phyloP scores from a whole-genome alignment of 1,139 yeast species.

The Pichia sp. region DNA sequence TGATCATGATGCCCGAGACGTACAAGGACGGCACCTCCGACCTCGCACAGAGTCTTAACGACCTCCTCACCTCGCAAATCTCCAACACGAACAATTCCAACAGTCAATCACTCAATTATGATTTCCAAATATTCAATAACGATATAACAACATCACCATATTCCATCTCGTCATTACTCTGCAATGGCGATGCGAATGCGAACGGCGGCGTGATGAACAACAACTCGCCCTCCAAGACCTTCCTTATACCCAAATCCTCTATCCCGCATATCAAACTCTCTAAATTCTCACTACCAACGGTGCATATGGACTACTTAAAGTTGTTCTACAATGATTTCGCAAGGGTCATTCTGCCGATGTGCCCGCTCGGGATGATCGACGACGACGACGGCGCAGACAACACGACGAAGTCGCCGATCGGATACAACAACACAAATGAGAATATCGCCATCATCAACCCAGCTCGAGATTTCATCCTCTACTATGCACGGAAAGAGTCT shows the following conservation, averaged over 20 bases:
- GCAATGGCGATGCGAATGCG: neutral
- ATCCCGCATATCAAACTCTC: constrained; percentile 3
- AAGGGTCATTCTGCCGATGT: constrained; percentile 59
- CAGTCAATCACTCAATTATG: neutral
- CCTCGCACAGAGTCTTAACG: constrained; percentile 44
- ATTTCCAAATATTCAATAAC: neutral
- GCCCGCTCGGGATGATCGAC: constrained; percentile 33
- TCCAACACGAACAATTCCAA: neutral
- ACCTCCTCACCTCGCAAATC: constrained; percentile 36
- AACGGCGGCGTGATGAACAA: no score
- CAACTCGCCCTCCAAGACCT: neutral
- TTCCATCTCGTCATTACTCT: constrained; percentile 1
- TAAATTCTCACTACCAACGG: constrained; percentile 37
- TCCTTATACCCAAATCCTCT: neutral
- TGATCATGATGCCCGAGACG: constrained; percentile 4
- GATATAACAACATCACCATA: neutral
- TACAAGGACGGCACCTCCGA: neutral
- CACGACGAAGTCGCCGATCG: no score
- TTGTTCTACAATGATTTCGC: constrained; percentile 61
- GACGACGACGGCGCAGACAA: neutral
- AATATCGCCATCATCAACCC: constrained; percentile 50
- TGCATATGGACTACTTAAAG: constrained; percentile 48
- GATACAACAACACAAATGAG: no score
- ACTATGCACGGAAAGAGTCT: constrained; percentile 58
- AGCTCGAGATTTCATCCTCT: constrained; percentile 59